These are phyloP conservation scores for Jamesozyma gamospora DNA, from an alignment of 805 yeast genomes.

Conservation along the genomic window DNA sequence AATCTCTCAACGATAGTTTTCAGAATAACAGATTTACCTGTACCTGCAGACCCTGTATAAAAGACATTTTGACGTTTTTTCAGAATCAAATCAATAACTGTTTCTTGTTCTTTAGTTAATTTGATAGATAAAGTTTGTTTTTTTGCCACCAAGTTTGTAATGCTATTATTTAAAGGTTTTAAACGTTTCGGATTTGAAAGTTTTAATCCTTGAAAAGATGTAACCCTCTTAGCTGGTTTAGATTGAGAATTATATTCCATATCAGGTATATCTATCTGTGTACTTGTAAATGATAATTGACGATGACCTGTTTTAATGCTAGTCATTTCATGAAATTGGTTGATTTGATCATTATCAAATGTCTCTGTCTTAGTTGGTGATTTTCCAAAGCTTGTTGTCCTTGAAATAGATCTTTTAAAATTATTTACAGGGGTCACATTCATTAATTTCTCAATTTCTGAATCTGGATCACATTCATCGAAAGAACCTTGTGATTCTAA, in stretches of 20 bases:
- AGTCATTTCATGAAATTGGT: slow-evolving; percentile 6
- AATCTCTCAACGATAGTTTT: slow-evolving; percentile 52
- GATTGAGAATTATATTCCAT: background rate
- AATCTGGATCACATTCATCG: slow-evolving; percentile 25
- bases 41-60: slow-evolving; percentile 81
- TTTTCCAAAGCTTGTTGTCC: slow-evolving; percentile 7
- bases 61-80: slow-evolving; percentile 46
- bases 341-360: slow-evolving; percentile 3
- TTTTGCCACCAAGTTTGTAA: background rate
- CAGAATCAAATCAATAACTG: slow-evolving; percentile 44
- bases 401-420: slow-evolving; percentile 12
- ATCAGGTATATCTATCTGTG: slow-evolving; percentile 1
- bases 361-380: slow-evolving; percentile 6
- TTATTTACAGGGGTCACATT: slow-evolving; percentile 17
- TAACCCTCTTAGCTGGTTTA: slow-evolving; percentile 7
- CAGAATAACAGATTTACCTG: slow-evolving; percentile 70
- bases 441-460: slow-evolving; percentile 14
- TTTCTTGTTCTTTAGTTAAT: slow-evolving; percentile 40
- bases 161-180: slow-evolving; percentile 6
- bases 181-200: slow-evolving; percentile 13
- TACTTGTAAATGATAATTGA: slow-evolving; percentile 14
- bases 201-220: slow-evolving; percentile 15
- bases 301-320: slow-evolving; percentile 7
- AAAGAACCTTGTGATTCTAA: slow-evolving; percentile 25
- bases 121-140: slow-evolving; percentile 5